phyloP scores from a whole-genome alignment of 2,329 filamentous ascomycete species.

The Colletotrichum melonis region DNA sequence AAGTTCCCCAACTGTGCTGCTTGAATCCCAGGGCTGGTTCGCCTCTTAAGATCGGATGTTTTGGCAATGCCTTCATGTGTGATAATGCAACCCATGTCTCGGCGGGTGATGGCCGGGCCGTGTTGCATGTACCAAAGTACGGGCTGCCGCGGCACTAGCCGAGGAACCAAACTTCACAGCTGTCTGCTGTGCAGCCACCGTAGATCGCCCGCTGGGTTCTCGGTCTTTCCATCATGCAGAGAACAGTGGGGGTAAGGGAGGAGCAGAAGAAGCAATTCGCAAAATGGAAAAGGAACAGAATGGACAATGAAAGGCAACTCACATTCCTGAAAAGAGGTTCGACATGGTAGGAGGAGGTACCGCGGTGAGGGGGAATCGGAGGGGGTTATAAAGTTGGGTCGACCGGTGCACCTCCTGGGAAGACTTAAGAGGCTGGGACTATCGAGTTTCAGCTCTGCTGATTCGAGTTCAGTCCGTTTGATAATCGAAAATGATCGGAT shows the following conservation, averaged over 20 bases:
- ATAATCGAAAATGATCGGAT: constrained; percentile 31
- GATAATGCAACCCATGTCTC: constrained; percentile 33
- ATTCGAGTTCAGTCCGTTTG: constrained; percentile 31
- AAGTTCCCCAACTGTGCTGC: not conserved
- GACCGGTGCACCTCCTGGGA: constrained; percentile 24
- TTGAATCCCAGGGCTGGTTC: not conserved
- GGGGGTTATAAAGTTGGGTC: constrained; percentile 30
- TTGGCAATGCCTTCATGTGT: constrained; percentile 13
- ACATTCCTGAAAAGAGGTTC: constrained; percentile 72
- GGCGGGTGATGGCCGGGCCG: constrained; percentile 11
- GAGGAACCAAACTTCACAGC: constrained; percentile 28
- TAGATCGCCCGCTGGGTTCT: not conserved
- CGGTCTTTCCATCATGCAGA: constrained; percentile 1
- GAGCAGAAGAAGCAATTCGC: constrained; percentile 2
- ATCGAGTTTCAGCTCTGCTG: constrained; percentile 27
- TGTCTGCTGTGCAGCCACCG: constrained; percentile 30
- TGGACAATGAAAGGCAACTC: constrained; percentile 50
- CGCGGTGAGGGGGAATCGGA: constrained; percentile 39
- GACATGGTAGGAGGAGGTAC: constrained; percentile 57
- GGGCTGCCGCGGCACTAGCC: constrained; percentile 33
- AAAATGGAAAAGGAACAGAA: constrained; percentile 31
- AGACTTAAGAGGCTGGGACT: constrained; percentile 24
- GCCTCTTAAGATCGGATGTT: not conserved
- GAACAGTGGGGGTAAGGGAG: not conserved
- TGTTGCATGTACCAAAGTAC: constrained; percentile 28